Base-by-base conservation (phyloP, 208 protist species). In the Herpetomonas samuelpessoai region DNA sequence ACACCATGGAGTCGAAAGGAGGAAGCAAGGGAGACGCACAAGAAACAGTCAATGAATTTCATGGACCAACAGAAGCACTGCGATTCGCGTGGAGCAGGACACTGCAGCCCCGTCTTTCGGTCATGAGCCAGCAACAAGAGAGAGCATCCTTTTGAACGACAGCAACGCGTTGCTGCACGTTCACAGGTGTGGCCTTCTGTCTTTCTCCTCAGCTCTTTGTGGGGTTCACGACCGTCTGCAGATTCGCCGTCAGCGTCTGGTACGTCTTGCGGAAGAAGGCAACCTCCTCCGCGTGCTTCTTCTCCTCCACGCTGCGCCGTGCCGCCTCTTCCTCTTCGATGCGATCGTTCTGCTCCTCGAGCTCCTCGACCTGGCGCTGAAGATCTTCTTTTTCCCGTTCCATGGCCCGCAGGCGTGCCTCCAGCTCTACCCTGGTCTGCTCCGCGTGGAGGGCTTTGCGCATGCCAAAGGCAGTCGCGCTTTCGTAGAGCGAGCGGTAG, bases 371-470 rank as follows among this genome's bases (percentile, higher is more conserved):
- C 60, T 98, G 86, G 31, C 79, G 74, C 76, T 98, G 87, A 18
- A 99, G 67, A 0, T 97, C 91, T 21, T 95, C 86, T 63, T 98
- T 98, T 59, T 98, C 94, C 0, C 81, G 70, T 68, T 99, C 94
- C 2, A 99, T 65, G 10, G 81, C 73, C n/a, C 82, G 83, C 22
- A 98, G 91, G 14, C 86, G 93, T 9, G 86, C 75, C 79, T 98
- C 90, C 70, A 99, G 86, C 65, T 99, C 96, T 3, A 95, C 86
- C 69, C 98, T 98, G 27, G 83, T 87, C 76, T 98, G 94, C 76
- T 99, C 97, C 0, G 96, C 91, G 64, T 98, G 96, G 0, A 99
- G 83, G 19, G 98, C 97, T 74, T 99, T 99, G 63, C 98, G 88
- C 96, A 94, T 99, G 77, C 63, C 98, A 91, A 91, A 98, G 95